Base-by-base conservation (phyloP, 1,284 basidiomycete genomes). In the Puccinia coronata region DNA sequence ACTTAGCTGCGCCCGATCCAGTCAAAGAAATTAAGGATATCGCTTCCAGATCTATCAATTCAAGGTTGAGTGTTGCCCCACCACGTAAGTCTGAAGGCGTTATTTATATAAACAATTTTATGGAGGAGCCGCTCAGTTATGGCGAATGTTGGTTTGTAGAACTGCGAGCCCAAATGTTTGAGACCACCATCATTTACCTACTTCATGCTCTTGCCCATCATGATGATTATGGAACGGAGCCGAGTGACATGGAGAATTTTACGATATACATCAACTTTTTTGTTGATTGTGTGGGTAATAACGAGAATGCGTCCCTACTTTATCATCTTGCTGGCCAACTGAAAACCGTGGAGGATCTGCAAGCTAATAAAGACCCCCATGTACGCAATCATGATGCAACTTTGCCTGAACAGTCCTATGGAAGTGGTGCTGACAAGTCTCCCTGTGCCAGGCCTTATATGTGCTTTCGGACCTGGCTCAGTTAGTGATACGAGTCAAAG, bases 131-230 rank as follows among this genome's bases (percentile, higher is more conserved):
- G n/a, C 41, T 53, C 20, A 51, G 59, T 28, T 9, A 28, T 83
- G 65, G 83, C 31, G 20, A 20, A 36, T 79, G 25, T 61, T 49
- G 81, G 61, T 76, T 73, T 3, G 23, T 84, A 90, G 91, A 88
- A n/a, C 84, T 90, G 34, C 89, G 90, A 55, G 88, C 94, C 12
- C 88, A 91, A 34, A 87, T 90, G 67, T 89, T 96, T 80, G 96
- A 98, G 85, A 87, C 92, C 81, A 90, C 92, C 0, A 93, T 98
- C 84, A 90, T 95, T 43, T 91, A 95, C 5, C 87, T 98, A 20
- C 88, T 99, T 6, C 93, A 96, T 84, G 86, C 96, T 0, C 88
- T 99, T 1, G 93, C 95, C 0, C 95, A 97, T 85, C 96, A 99
- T 86, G 96, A 96, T 1, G 96, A 99, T 86, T 95, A 95, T 84